Evolutionary conservation across 75 land plant genomes (phyloP).

Genomic region (Cupressus sempervirens): DNA sequence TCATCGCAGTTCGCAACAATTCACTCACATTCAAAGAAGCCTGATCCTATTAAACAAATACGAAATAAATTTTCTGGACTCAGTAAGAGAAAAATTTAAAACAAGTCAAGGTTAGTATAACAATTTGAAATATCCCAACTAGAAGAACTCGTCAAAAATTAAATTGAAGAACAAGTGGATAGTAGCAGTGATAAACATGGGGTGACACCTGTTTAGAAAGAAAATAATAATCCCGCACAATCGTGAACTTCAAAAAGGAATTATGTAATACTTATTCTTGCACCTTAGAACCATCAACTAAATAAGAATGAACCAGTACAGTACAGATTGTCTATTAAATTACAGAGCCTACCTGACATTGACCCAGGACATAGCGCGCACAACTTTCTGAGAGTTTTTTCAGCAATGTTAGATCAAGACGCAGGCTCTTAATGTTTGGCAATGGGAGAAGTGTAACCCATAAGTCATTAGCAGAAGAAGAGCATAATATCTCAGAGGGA

Average conservation of each 20-base stretch:
- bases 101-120: neutral
- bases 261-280: neutral
- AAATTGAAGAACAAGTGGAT: neutral
- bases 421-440: slow-evolving; percentile 35
- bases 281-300: neutral
- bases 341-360: slow-evolving; percentile 9
- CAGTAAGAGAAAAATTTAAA: slow-evolving; percentile 4
- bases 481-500: slow-evolving; percentile 22
- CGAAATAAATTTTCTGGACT: neutral
- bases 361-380: slow-evolving; percentile 14
- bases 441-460: slow-evolving; percentile 51
- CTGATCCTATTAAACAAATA: slow-evolving; percentile 16
- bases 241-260: neutral
- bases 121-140: neutral
- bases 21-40: neutral
- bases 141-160: neutral
- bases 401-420: slow-evolving; percentile 51
- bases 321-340: neutral
- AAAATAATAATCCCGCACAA: neutral
- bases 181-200: neutral
- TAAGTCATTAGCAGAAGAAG: slow-evolving; percentile 23
- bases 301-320: neutral
- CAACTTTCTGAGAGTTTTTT: slow-evolving; percentile 25
- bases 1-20: slow-evolving; percentile 26
- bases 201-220: neutral